Conservation (phyloP, 352 stramenopile genomes). For the Pythium aquatile region DNA sequence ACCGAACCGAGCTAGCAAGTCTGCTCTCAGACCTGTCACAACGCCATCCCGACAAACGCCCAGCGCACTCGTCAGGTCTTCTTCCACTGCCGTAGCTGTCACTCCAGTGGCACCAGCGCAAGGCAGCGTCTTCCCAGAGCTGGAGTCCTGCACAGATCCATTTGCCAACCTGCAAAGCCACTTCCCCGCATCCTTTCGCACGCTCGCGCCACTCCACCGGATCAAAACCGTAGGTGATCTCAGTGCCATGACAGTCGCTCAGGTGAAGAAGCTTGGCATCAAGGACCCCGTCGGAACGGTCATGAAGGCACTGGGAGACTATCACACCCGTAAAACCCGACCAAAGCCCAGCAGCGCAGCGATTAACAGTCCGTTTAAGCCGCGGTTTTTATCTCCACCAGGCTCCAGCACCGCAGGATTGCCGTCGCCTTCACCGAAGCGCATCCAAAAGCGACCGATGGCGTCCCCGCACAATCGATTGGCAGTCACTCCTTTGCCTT, state of each 20-base stretch:
- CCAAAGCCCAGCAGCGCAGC: slow-evolving; percentile 30
- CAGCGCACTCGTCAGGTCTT: not conserved
- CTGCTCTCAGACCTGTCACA: not conserved
- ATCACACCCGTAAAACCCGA: slow-evolving; percentile 37
- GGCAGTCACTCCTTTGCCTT: slow-evolving; percentile 20
- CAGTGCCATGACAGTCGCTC: slow-evolving; percentile 41
- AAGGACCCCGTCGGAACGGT: slow-evolving; percentile 59
- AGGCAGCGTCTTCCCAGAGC: slow-evolving; percentile 41
- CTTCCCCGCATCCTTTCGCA: slow-evolving; percentile 54
- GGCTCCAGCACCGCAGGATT: slow-evolving; percentile 1
- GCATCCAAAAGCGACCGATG: slow-evolving; percentile 38
- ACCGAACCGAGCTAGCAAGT: not conserved
- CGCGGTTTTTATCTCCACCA: slow-evolving; percentile 26
- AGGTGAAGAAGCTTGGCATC: slow-evolving; percentile 57
- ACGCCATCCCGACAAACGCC: not conserved
- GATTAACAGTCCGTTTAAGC: slow-evolving; percentile 39
- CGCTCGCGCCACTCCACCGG: slow-evolving; percentile 62
- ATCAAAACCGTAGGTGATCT: slow-evolving; percentile 72
- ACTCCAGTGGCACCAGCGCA: not conserved
- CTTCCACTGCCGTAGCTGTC: not conserved
- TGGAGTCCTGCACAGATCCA: slow-evolving; percentile 44
- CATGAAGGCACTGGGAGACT: slow-evolving; percentile 53
- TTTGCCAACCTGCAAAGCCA: slow-evolving; percentile 49
- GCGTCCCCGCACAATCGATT: slow-evolving; percentile 14
- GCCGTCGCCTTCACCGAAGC: slow-evolving; percentile 33